Evolutionary conservation across 305 asterid species (phyloP).

Genomic region (Fraxinus xanthoxyloides): DNA sequence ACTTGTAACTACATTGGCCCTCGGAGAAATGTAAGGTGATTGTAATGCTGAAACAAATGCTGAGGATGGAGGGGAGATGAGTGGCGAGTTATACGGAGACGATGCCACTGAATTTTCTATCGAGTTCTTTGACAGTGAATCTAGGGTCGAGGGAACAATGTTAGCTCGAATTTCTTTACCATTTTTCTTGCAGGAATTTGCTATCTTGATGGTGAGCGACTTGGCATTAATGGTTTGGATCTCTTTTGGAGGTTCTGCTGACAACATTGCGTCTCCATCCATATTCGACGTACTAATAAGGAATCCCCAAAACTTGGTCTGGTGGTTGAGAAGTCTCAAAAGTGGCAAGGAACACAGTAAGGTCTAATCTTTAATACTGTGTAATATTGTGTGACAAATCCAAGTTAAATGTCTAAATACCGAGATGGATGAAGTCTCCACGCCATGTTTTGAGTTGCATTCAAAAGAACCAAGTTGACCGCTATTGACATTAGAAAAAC

Average conservation of each 20-base stretch:
- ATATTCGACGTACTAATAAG: slow-evolving; percentile 33
- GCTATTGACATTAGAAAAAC: slow-evolving; percentile 17
- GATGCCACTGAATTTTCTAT: slow-evolving; percentile 41
- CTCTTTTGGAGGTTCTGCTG: slow-evolving; percentile 27
- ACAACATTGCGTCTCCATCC: slow-evolving; percentile 38
- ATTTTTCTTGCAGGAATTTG: slow-evolving; percentile 36
- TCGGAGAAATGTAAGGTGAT: slow-evolving; percentile 87
- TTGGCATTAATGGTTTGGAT: slow-evolving; percentile 44
- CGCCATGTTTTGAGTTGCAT: slow-evolving; percentile 30
- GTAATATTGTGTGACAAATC: not conserved
- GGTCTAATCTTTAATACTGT: not conserved
- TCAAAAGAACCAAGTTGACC: slow-evolving; percentile 23
- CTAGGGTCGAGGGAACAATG: slow-evolving; percentile 27
- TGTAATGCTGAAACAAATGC: slow-evolving; percentile 93
- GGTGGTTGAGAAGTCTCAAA: slow-evolving; percentile 8
- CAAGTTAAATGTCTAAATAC: not conserved
- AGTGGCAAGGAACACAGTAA: not conserved
- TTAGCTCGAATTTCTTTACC: slow-evolving; percentile 25
- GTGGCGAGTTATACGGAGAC: slow-evolving; percentile 70
- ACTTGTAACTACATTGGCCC: slow-evolving; percentile 41
- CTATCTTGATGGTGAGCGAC: slow-evolving; percentile 57
- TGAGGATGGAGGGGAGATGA: slow-evolving; percentile 81
- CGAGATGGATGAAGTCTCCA: slow-evolving; percentile 14
- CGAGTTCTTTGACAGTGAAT: slow-evolving; percentile 27
- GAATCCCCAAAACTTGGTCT: slow-evolving; percentile 20